These are phyloP conservation scores for Cladosporium cucumerinum DNA, from an alignment of 2,329 filamentous ascomycete species.

Conservation along the genomic window DNA sequence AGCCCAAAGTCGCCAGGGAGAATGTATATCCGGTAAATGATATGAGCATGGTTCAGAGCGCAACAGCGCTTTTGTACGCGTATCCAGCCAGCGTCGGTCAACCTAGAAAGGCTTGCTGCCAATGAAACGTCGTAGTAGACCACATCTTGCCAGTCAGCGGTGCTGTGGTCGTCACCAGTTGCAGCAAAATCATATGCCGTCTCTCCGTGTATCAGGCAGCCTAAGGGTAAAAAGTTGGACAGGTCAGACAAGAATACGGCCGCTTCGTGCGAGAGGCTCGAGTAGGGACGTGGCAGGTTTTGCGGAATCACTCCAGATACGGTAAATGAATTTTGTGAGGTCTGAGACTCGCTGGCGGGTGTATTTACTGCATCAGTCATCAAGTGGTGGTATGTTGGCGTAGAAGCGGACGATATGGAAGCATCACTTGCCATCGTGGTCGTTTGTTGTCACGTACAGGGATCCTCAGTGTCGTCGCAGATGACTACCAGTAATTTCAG, in stretches of 20 bases:
- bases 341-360: not conserved
- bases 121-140: not conserved
- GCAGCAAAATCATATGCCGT: not conserved
- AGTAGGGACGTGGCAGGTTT: not conserved
- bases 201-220: slow-evolving; percentile 24
- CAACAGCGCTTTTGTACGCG: slow-evolving; percentile 19
- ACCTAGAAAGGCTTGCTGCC: slow-evolving; percentile 16
- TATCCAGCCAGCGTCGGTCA: slow-evolving; percentile 26
- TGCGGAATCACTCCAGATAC: not conserved
- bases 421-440: not conserved
- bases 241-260: slow-evolving; percentile 17
- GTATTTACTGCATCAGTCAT: not conserved
- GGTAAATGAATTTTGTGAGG: not conserved
- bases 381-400: not conserved
- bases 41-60: not conserved
- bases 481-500: not conserved
- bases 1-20: slow-evolving; percentile 53
- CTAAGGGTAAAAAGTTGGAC: slow-evolving; percentile 26
- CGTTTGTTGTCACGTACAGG: not conserved
- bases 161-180: not conserved
- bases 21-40: slow-evolving; percentile 28
- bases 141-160: slow-evolving; percentile 13
- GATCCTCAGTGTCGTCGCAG: not conserved
- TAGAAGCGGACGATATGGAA: not conserved
- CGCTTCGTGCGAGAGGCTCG: not conserved